Evolutionary conservation across 176 grass and related monocot genomes (phyloP).

Genomic region (Triticum aestivum): IWGSC_CS_RefSeq_v2.1 NC_057799.1:200796484-200796983

Average conservation of each 20-base stretch:
- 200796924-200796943: too few relatives aligned
- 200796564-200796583: not conserved
- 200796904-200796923: too few relatives aligned
- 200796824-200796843: too few relatives aligned
- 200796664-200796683: not conserved
- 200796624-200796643: constrained; percentile 1
- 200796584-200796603: not conserved
- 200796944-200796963: too few relatives aligned
- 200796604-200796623: constrained; percentile 11
- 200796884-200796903: too few relatives aligned
- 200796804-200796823: too few relatives aligned
- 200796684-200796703: constrained; percentile 7
- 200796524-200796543: not conserved
- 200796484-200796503: not conserved
- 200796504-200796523: not conserved
- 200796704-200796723: not conserved
- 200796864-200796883: too few relatives aligned
- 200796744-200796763: not conserved
- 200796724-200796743: not conserved
- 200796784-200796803: too few relatives aligned
- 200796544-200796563: not conserved
- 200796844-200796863: too few relatives aligned
- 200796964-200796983: too few relatives aligned
- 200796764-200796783: not conserved
- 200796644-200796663: not conserved